Evolutionary conservation across 140 eudicot species (phyloP), one percentile per base, ranked within the genome.

Genomic region (Bidens hawaiensis): DNA sequence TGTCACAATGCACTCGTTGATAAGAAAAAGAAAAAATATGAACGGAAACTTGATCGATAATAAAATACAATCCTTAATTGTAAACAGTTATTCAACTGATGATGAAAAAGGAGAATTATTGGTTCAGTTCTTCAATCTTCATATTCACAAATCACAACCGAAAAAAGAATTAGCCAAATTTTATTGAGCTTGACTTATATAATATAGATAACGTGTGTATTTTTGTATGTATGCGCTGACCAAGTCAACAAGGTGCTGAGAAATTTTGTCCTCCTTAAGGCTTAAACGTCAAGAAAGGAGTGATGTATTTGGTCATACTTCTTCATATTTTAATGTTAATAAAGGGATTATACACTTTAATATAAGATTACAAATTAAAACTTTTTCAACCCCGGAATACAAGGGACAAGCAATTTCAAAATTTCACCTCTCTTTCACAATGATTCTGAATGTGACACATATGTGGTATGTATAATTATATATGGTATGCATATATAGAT

Each of bases 271-370:
- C 21, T 49, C 28, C n/a, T 49, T 49, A n/a, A n/a, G n/a, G n/a
- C 31, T 49, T 49, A 28, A 52, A 24, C 59, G 34, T 5, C 59
- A 52, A 52, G 59, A 52, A 52, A 52, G 11, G 33, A 52, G 36
- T 52, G 59, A 52, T 19, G 19, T 52, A 52, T 25, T 45, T 45
- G 51, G 12, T 45, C 51, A 52, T 1, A 14, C 33, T 52, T 52
- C 18, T 13, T 23, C 11, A 13, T 23, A 3, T 23, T 51, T 52
- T 52, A 4, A 24, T 51, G 34, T 49, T 49, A 49, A 49, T 49
- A 47, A 47, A 18, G 13, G 21, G 53, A 10, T 21, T 49, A 19
- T 49, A 10, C 19, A 49, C 56, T 8, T 19, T 19, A 21, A 49
- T 18, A 10, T 6, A 1, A 49, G 10, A 9, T 36, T 19, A 45